A percentile compares a stretch with the other conserved stretches of the same genome.
Conservation (phyloP, 2,329 filamentous ascomycete genomes). For the Didymosphaeria variabile region DNA sequence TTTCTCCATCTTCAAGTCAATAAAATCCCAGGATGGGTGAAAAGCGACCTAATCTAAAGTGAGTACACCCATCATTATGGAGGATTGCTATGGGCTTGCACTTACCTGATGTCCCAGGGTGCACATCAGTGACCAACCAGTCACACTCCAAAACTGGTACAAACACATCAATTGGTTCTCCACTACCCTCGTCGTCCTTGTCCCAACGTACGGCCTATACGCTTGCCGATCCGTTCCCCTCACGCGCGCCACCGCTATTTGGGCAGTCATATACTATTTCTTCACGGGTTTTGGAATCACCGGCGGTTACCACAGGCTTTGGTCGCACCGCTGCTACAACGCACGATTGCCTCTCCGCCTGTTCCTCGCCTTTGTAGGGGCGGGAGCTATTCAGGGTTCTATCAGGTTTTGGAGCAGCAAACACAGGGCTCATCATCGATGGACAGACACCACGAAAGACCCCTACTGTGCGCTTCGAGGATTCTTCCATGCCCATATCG, state of each 20-base stretch:
- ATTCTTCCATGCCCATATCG: constrained; percentile 57
- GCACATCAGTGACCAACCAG: constrained; percentile 81
- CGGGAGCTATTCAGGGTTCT: constrained; percentile 58
- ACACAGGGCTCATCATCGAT: constrained; percentile 61
- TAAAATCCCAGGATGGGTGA: neutral
- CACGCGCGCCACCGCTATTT: constrained; percentile 74
- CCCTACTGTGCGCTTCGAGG: constrained; percentile 60
- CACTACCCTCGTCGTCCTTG: constrained; percentile 77
- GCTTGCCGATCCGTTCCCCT: constrained; percentile 80
- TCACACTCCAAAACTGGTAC: constrained; percentile 76
- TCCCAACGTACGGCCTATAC: constrained; percentile 77
- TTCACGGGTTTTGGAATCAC: constrained; percentile 74
- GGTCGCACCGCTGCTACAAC: constrained; percentile 63
- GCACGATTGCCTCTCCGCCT: constrained; percentile 54
- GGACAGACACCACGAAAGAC: constrained; percentile 61
- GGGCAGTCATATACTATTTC: constrained; percentile 81
- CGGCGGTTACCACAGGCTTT: constrained; percentile 74
- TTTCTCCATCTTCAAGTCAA: neutral
- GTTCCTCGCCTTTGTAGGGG: constrained; percentile 57
- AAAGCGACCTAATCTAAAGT: constrained; percentile 2
- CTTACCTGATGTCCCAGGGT: constrained; percentile 71
- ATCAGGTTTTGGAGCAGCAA: constrained; percentile 59
- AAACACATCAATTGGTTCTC: constrained; percentile 95
- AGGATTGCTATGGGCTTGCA: neutral
- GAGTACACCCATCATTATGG: neutral